A percentile compares a stretch with the other conserved stretches of the same genome.
These are phyloP conservation scores for Daldinia bambusicola DNA, from an alignment of 495 filamentous ascomycete genomes.

Conservation along the genomic window DNA sequence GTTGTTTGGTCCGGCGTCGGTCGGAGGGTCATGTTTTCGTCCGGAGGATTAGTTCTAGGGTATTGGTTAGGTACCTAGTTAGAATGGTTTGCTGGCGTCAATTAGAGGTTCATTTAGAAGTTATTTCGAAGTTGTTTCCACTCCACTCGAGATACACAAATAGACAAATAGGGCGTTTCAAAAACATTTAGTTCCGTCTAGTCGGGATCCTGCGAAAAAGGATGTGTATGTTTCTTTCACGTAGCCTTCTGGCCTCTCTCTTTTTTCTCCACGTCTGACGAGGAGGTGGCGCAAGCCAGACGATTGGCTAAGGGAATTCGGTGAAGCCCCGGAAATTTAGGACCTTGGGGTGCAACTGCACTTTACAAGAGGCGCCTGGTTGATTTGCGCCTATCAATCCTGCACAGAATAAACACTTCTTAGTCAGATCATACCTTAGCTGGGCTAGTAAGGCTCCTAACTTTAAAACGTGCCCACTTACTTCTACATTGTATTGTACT, in stretches of 20 bases:
- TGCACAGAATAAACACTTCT: not conserved
- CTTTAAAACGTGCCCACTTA: too few relatives aligned
- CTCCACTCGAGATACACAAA: not conserved
- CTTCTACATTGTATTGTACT: too few relatives aligned
- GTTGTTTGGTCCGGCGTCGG: too few relatives aligned
- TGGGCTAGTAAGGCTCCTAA: too few relatives aligned
- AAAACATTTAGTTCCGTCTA: conserved; percentile 13
- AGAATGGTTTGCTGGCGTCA: conserved; percentile 24
- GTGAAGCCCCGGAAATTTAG: too few relatives aligned
- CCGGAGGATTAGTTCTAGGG: not conserved
- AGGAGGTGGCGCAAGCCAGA: not conserved
- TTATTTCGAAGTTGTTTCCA: not conserved
- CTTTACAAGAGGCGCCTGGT: conserved; percentile 3
- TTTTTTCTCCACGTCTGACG: not conserved
- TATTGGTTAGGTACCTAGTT: not conserved
- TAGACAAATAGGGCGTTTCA: conserved; percentile 24
- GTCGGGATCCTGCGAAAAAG: conserved; percentile 11
- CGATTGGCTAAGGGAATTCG: not conserved
- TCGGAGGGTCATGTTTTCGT: not conserved
- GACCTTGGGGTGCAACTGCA: not conserved
- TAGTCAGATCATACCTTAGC: too few relatives aligned
- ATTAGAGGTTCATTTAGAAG: not conserved
- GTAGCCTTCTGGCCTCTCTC: too few relatives aligned
- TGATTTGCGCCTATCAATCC: conserved; percentile 26
- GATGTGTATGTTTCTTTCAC: not conserved